Conservation (phyloP, 2,329 filamentous ascomycete genomes). For the Epichloe amarillans region DNA sequence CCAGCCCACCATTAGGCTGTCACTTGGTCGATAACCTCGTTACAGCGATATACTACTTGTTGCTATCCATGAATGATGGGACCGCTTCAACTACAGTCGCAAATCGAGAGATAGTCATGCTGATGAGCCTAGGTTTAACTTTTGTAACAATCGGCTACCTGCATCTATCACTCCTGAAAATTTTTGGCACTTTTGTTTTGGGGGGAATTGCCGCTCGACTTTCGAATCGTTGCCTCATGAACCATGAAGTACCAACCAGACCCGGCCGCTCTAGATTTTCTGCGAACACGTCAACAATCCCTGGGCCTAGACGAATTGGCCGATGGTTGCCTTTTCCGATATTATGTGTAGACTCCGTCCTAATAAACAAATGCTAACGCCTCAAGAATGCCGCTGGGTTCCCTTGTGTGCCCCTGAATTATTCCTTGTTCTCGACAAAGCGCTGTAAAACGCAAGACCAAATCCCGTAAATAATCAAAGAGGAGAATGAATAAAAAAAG, state of each 20-base stretch:
- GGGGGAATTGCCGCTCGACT: not conserved
- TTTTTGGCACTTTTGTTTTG: not conserved
- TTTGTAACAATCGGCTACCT: not conserved
- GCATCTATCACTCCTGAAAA: not conserved
- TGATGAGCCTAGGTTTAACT: not conserved
- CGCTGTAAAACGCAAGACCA: not conserved
- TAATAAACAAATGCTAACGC: constrained; percentile 8
- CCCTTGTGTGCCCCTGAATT: not conserved
- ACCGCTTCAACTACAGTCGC: not conserved
- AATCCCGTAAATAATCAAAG: not conserved
- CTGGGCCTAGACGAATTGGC: not conserved
- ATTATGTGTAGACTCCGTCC: constrained; percentile 1
- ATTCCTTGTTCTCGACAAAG: not conserved
- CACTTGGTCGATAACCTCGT: constrained; percentile 9
- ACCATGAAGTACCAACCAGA: not conserved
- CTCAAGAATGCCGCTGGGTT: constrained; percentile 5
- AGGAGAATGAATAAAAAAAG: not conserved
- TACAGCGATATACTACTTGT: constrained; percentile 7
- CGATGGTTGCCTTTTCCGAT: constrained; percentile 5
- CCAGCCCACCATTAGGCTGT: not conserved
- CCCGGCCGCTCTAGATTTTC: not conserved
- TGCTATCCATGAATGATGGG: not conserved
- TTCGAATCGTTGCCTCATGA: not conserved
- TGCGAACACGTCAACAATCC: not conserved
- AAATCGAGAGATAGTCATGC: not conserved